These are phyloP conservation scores for Zymoseptoria ardabiliae DNA, from an alignment of 2,329 filamentous ascomycete genomes.

Conservation along the genomic window DNA sequence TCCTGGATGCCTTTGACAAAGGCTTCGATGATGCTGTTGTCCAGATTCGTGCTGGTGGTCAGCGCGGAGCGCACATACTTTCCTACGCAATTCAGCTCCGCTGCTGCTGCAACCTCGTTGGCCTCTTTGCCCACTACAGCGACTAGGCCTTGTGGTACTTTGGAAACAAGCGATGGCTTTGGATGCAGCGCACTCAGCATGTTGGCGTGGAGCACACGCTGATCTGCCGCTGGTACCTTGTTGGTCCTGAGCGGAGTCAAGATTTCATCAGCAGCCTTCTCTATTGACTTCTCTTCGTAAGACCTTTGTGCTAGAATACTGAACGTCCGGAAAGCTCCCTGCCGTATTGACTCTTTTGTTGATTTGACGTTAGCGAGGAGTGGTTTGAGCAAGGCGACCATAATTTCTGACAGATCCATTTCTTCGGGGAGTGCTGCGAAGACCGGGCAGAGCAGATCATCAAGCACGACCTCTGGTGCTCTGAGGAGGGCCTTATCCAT, in stretches of 20 bases:
- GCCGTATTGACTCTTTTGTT: slow-evolving; percentile 69
- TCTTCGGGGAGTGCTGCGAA: slow-evolving; percentile 59
- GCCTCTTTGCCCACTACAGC: slow-evolving; percentile 72
- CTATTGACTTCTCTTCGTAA: slow-evolving; percentile 50
- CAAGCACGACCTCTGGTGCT: slow-evolving; percentile 81
- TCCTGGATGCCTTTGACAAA: slow-evolving; percentile 77
- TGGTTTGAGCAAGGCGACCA: slow-evolving; percentile 71
- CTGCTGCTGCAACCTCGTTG: slow-evolving; percentile 72
- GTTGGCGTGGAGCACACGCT: slow-evolving; percentile 74
- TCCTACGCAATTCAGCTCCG: slow-evolving; percentile 66
- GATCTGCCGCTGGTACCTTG: slow-evolving; percentile 78
- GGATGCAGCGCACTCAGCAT: slow-evolving; percentile 62
- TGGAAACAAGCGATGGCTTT: slow-evolving; percentile 55
- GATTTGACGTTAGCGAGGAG: slow-evolving; percentile 88
- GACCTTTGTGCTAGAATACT: slow-evolving; percentile 58
- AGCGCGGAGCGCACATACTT: slow-evolving; percentile 59
- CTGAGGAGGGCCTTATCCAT: slow-evolving; percentile 84
- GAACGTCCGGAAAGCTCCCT: slow-evolving; percentile 69
- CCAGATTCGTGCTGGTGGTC: slow-evolving; percentile 51
- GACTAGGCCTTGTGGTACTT: slow-evolving; percentile 60
- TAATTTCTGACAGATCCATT: slow-evolving; percentile 69
- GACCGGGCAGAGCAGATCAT: slow-evolving; percentile 68
- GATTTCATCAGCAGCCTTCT: slow-evolving; percentile 69
- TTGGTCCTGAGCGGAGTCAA: slow-evolving; percentile 70
- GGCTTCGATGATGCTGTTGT: slow-evolving; percentile 60